Conservation (phyloP, 768 basidiomycete species). For the Cytidiella melzeri region DNA sequence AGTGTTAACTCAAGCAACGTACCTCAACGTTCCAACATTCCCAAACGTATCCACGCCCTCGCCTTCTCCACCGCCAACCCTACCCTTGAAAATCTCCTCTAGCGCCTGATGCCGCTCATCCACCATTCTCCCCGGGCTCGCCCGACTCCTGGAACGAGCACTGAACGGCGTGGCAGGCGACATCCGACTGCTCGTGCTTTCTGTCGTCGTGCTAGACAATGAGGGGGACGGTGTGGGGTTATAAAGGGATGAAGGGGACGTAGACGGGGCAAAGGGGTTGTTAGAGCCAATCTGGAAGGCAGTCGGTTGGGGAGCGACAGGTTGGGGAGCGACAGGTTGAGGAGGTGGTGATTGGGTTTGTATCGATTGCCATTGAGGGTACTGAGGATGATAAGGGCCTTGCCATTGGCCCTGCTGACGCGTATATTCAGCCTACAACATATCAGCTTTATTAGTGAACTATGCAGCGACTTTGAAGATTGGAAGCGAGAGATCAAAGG, state of each 20-base stretch:
- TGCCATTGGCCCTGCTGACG: slow-evolving; percentile 58
- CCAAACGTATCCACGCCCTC: slow-evolving; percentile 94
- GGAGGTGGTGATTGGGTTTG: slow-evolving; percentile 40
- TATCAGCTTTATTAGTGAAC: neutral
- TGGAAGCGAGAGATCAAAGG: neutral
- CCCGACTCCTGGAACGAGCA: slow-evolving; percentile 22
- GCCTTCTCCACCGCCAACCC: slow-evolving; percentile 35
- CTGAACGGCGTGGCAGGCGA: slow-evolving; percentile 29
- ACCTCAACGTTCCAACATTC: slow-evolving; percentile 70
- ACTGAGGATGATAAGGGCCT: slow-evolving; percentile 32
- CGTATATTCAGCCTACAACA: slow-evolving; percentile 35
- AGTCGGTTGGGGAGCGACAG: neutral
- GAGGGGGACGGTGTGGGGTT: slow-evolving; percentile 21
- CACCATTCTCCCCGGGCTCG: slow-evolving; percentile 17
- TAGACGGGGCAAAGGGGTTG: slow-evolving; percentile 25
- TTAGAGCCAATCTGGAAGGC: slow-evolving; percentile 15
- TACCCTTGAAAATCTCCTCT: slow-evolving; percentile 71
- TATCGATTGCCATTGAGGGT: slow-evolving; percentile 42
- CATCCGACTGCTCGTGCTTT: slow-evolving; percentile 6
- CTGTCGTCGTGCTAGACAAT: slow-evolving; percentile 34
- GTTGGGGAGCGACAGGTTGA: neutral
- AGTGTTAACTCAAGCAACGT: slow-evolving; percentile 16
- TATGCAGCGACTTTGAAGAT: neutral
- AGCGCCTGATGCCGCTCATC: slow-evolving; percentile 66
- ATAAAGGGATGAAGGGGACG: slow-evolving; percentile 19